Conservation (phyloP, 164 flowering plant genomes). For the Umbilicus rupestris region DNA sequence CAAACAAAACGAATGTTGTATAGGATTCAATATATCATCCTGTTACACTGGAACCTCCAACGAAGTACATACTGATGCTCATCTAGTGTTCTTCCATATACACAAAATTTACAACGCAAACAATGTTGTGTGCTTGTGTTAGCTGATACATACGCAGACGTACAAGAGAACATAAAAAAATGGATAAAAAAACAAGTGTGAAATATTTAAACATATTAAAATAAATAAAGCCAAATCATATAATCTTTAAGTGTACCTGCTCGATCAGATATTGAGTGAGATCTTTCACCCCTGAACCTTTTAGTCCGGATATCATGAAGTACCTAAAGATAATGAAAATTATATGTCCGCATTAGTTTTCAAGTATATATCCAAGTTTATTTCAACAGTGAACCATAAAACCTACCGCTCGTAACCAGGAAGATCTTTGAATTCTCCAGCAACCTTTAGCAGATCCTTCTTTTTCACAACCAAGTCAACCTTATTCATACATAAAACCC, state of each 20-base stretch:
- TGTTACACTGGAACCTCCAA: not conserved
- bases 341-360: not conserved
- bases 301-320: conserved; percentile 90
- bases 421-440: conserved; percentile 70
- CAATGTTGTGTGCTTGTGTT: not conserved
- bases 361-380: not conserved
- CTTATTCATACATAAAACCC: conserved; percentile 88
- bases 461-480: conserved; percentile 77
- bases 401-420: conserved; percentile 78
- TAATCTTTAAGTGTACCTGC: conserved; percentile 45
- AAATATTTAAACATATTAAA: not conserved
- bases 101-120: not conserved
- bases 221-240: not conserved
- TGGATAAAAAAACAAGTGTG: not conserved
- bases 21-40: not conserved
- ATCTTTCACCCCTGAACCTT: conserved; percentile 89
- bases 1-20: not conserved
- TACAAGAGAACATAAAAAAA: not conserved
- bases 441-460: conserved; percentile 76
- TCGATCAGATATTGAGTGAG: conserved; percentile 69
- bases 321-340: conserved; percentile 27
- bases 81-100: not conserved
- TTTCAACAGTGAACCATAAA: conserved; percentile 4
- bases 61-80: not conserved
- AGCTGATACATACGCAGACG: not conserved